These are phyloP conservation scores for Choiromyces venosus DNA, from an alignment of 495 filamentous ascomycete genomes.

Conservation along the genomic window DNA sequence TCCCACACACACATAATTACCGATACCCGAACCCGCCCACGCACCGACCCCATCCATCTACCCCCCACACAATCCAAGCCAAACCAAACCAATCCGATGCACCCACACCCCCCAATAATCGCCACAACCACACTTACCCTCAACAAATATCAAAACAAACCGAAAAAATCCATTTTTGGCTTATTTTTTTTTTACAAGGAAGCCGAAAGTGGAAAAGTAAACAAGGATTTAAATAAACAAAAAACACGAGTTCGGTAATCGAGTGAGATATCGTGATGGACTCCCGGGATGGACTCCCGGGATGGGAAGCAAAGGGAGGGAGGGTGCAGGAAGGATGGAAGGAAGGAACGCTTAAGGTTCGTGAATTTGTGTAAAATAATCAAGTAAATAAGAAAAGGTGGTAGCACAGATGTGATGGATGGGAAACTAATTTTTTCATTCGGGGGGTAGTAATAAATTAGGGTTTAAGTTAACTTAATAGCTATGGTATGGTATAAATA, in stretches of 20 bases:
- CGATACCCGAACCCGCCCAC: neutral
- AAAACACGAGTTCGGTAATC: neutral
- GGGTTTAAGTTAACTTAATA: neutral
- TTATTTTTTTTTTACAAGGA: too few species aligned
- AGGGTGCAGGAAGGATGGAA: too few species aligned
- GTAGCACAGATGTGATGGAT: too few species aligned
- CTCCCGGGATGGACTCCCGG: neutral
- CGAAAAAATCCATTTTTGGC: too few species aligned
- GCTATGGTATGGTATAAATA: neutral
- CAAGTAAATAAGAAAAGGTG: too few species aligned
- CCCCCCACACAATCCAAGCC: neutral
- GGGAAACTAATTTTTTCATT: too few species aligned
- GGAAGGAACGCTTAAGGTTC: too few species aligned
- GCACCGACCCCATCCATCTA: neutral
- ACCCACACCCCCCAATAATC: neutral
- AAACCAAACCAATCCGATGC: neutral
- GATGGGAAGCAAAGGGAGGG: too few species aligned
- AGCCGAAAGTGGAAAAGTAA: too few species aligned
- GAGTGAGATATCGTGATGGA: neutral
- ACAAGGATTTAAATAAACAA: neutral
- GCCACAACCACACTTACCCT: neutral
- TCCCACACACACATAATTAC: neutral
- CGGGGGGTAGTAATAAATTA: neutral
- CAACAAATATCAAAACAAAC: neutral
- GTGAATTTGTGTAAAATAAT: too few species aligned